Evolutionary conservation across 1,284 basidiomycete genomes (phyloP), one percentile per base, ranked within the genome.

Genomic region (Mixia osmundae): DNA sequence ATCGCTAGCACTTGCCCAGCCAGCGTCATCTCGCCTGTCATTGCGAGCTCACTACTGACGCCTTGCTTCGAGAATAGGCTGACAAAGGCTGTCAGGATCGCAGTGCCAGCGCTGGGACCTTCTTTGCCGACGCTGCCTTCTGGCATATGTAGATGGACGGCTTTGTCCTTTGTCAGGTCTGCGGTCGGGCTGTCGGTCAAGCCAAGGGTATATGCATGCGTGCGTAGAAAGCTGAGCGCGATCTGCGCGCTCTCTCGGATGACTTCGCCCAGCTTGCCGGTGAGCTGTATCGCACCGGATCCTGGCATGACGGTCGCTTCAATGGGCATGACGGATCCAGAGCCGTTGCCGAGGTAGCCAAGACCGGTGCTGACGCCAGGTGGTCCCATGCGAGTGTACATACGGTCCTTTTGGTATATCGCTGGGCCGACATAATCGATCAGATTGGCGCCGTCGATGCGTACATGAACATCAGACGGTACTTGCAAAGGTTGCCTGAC

Each of bases 391-490:
- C 64, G 62, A 9, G 68, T 66, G 54, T 91, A 97, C 62, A 99
- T 68, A 46, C 89, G 61, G 54, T 97, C 89, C 57, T 85, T 85
- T 58, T 91, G 79, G 58, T 91, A 95, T 15, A 91, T 66, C 15
- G 82, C 79, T 6, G 89, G 85, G 0, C 91, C 91, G 28, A 97
- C 82, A 50, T 95, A 99, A 45, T 94, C 83, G 56, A 85, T 80
- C 50, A 97, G 55, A 47, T 78, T 89, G 30, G 83, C 79, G 5
- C 72, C 67, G 0, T 72, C 76, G 50, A 99, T 80, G 31, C 63
- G 63, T 12, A 99, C 67, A 51, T 75, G 70, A 2, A 97, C 74
- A 8, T 65, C 60, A 7, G 69, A 63, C 1, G 91, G 89, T 10
- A 97, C 70, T 30, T 65, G 63, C 55, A 95, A 66, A 3, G 89